phyloP scores from a whole-genome alignment of 345 rosid genomes.

The Syzygium aromaticum region DNA sequence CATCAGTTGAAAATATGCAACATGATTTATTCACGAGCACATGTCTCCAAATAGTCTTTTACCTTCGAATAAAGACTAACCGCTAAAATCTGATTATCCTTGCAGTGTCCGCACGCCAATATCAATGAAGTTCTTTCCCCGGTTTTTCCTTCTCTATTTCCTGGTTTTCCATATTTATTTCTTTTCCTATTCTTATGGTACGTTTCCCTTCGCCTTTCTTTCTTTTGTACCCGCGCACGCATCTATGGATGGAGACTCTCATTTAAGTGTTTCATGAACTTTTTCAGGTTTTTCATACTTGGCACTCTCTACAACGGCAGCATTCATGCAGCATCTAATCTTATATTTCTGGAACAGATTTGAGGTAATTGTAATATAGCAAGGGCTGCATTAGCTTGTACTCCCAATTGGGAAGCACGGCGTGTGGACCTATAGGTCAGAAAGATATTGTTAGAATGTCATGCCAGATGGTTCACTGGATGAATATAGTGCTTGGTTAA shows the following conservation, averaged over 20 bases:
- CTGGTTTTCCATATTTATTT: conserved; percentile 97
- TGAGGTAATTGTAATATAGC: conserved; percentile 46
- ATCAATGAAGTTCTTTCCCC: conserved; percentile 99
- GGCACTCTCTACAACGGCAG: conserved; percentile 83
- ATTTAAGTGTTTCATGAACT: neutral
- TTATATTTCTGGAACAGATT: conserved; percentile 98
- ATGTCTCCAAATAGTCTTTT: neutral
- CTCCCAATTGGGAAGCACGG: neutral
- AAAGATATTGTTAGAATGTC: neutral
- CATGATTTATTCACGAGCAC: no score
- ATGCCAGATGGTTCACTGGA: neutral
- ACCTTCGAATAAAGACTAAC: neutral
- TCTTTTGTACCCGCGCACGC: neutral
- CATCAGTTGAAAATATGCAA: no score
- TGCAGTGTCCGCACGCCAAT: conserved; percentile 97
- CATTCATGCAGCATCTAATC: conserved; percentile 96
- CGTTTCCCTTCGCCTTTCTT: conserved; percentile 1
- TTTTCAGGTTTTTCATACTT: conserved; percentile 83
- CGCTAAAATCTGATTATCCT: neutral
- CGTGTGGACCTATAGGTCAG: neutral
- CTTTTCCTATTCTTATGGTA: conserved; percentile 94
- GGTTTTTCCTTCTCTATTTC: conserved; percentile 93
- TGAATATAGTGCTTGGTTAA: neutral
- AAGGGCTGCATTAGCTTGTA: neutral
- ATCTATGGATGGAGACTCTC: neutral